A percentile compares a stretch with the other conserved stretches of the same genome.
Evolutionary conservation across 2,329 filamentous ascomycete species (phyloP).

Genomic region (Remersonia thermophila): DNA sequence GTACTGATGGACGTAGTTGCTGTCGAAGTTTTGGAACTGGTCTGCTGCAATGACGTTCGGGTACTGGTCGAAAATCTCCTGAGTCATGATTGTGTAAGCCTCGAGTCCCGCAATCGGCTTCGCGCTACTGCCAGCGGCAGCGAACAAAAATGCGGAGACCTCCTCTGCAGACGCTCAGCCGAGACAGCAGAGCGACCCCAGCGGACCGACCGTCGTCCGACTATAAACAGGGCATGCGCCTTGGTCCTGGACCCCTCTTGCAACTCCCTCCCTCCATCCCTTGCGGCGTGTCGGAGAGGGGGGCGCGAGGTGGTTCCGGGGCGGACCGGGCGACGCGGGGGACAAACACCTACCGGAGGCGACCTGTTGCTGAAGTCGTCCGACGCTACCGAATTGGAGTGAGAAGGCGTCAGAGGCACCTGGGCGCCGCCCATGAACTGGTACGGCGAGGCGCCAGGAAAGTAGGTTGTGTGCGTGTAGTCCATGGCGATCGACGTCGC

Average conservation of each 20-base stretch:
- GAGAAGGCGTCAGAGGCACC: conserved; percentile 39
- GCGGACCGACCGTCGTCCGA: conserved; percentile 1
- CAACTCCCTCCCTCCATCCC: too few relatives aligned
- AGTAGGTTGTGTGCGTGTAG: conserved; percentile 38
- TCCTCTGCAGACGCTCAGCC: background rate
- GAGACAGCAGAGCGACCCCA: background rate
- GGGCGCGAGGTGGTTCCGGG: too few relatives aligned
- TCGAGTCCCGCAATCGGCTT: conserved; percentile 13
- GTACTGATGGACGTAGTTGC: conserved; percentile 28
- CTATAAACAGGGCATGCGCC: too few relatives aligned
- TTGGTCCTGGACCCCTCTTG: too few relatives aligned
- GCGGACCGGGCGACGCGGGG: background rate
- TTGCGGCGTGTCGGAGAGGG: too few relatives aligned
- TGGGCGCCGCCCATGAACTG: conserved; percentile 33
- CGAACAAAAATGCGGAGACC: conserved; percentile 13
- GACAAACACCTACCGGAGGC: conserved; percentile 35
- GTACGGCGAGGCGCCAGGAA: conserved; percentile 36
- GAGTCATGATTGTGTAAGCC: conserved; percentile 24
- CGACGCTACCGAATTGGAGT: conserved; percentile 41
- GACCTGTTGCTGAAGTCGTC: conserved; percentile 44
- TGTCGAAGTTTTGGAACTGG: conserved; percentile 38
- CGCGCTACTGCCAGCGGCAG: conserved; percentile 18
- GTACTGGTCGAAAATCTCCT: conserved; percentile 40
- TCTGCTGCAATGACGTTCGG: conserved; percentile 24
- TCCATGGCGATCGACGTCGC: conserved; percentile 30